Base-by-base conservation (phyloP, 2,329 filamentous ascomycete genomes). In the Penicillium psychrosexuale region DNA sequence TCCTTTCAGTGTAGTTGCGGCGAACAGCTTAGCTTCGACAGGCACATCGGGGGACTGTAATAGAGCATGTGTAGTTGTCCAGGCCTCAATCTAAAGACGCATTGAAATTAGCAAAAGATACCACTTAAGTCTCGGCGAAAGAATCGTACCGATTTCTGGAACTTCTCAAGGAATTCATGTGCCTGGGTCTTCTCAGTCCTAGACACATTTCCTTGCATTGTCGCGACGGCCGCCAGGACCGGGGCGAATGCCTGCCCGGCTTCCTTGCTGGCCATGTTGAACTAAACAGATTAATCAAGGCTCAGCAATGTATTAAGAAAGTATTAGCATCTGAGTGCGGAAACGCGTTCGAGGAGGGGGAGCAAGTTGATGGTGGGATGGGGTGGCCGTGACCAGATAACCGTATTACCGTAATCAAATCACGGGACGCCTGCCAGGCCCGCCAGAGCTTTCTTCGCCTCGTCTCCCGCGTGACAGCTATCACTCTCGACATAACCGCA, bases 1-100 rank as follows among this genome's bases (percentile, higher is more conserved):
- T 81, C 94, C 94, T 79, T 96, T 96, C 69, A 99, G 80, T 49
- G 94, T 99, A 44, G 93, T 97, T 56, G 94, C 94, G 44, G 94
- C 94, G 75, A 99, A 99, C 57, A 99, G 80, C 72, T 94, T 94
- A 27, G 90, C 90, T 73, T 96, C 91, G 47, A 88, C 82, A 60
- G 92, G 87, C 52, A 88, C 84, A 60, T 88, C 82, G 47, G 78
- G 69, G 15, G 90, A 89, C 73, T 96, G 90, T 59, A 99, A 79
- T 60, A 99, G 90, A 50, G 86, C 84, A 72, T 97, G 87, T 59
- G 91, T 92, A 44, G 88, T 87, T 42, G 87, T 87, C 94, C 94
- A 99, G 64, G 94, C 94, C 72, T 91, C 90, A 70, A 89, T 82
- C 91, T 96, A 71, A 13, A 51, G 54, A 47, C 12, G 12, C 8